A percentile compares a stretch with the other conserved stretches of the same genome.
These are phyloP conservation scores for Lepidium africanum DNA, from an alignment of 345 rosid species.

Conservation along the genomic window DNA sequence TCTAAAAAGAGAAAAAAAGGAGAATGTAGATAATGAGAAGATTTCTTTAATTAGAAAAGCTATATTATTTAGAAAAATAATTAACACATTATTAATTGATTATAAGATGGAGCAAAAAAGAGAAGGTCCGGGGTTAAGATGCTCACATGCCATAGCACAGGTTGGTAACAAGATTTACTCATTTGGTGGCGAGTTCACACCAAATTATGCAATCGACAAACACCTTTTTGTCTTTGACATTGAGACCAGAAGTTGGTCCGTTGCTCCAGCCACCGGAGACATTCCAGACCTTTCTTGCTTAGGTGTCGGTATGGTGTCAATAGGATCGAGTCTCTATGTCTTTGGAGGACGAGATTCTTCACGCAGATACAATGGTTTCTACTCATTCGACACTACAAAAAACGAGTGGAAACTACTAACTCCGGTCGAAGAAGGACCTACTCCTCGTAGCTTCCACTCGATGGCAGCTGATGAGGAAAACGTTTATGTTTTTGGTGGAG, in stretches of 20 bases:
- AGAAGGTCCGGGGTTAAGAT: slow-evolving; percentile 15
- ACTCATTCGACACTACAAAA: slow-evolving; percentile 16
- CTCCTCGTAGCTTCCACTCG: slow-evolving; percentile 29
- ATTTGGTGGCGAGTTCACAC: slow-evolving; percentile 25
- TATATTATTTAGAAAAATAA: not conserved
- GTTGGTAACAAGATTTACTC: slow-evolving; percentile 24
- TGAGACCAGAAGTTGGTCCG: slow-evolving; percentile 17
- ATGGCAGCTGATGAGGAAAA: slow-evolving; percentile 24
- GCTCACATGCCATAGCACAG: slow-evolving; percentile 24
- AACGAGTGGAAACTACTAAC: slow-evolving; percentile 25
- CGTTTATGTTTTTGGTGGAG: slow-evolving; percentile 27
- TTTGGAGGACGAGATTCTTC: slow-evolving; percentile 24
- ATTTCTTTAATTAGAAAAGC: too few relatives aligned
- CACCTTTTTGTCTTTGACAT: slow-evolving; percentile 20
- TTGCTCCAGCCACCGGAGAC: slow-evolving; percentile 18
- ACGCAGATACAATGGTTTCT: slow-evolving; percentile 18
- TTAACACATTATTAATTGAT: not conserved
- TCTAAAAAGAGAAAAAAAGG: not conserved
- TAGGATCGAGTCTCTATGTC: slow-evolving; percentile 9
- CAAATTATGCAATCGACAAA: slow-evolving; percentile 23
- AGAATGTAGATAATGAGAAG: not conserved
- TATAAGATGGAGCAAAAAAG: slow-evolving; percentile 21
- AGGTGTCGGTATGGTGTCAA: slow-evolving; percentile 19
- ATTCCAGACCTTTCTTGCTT: slow-evolving; percentile 17
- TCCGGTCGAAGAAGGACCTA: slow-evolving; percentile 20